These are phyloP conservation scores for Yamadazyma kanchanaburiensis DNA, from an alignment of 1,139 yeast species.

Conservation along the genomic window DNA sequence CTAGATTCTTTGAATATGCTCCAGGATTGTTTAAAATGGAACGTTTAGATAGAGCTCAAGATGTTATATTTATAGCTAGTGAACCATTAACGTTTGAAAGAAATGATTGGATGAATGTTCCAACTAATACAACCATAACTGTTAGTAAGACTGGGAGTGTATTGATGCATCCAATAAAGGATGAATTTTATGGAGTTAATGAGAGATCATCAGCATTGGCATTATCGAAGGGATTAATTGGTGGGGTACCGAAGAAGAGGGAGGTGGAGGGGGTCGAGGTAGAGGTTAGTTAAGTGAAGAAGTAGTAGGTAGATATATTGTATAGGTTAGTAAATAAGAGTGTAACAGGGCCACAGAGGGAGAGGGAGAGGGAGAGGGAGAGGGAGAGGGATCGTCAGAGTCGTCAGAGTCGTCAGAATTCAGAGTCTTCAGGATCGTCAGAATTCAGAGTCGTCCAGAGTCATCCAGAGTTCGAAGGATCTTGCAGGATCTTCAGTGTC, in stretches of 20 bases:
- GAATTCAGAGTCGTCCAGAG: too few species aligned
- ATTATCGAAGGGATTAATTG: slow-evolving; percentile 87
- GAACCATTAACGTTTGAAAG: slow-evolving; percentile 96
- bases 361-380: not conserved
- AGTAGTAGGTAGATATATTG: too few species aligned
- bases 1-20: slow-evolving; percentile 81
- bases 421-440: too few species aligned
- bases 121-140: slow-evolving; percentile 85
- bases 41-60: slow-evolving; percentile 85
- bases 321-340: too few species aligned
- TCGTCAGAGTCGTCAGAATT: too few species aligned
- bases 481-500: too few species aligned
- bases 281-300: too few species aligned
- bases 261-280: too few species aligned
- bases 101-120: slow-evolving; percentile 97
- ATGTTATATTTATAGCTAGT: slow-evolving; percentile 92
- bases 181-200: slow-evolving; percentile 70
- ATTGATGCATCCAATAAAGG: slow-evolving; percentile 83
- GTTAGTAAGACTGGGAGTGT: slow-evolving; percentile 78
- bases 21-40: slow-evolving; percentile 95
- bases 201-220: slow-evolving; percentile 80
- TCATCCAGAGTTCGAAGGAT: too few species aligned
- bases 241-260: slow-evolving; percentile 44
- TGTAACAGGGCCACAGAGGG: too few species aligned
- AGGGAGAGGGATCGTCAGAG: not conserved